Evolutionary conservation across 2,329 filamentous ascomycete genomes (phyloP).

Genomic region (Phaeosphaeriaceae sp.): DNA sequence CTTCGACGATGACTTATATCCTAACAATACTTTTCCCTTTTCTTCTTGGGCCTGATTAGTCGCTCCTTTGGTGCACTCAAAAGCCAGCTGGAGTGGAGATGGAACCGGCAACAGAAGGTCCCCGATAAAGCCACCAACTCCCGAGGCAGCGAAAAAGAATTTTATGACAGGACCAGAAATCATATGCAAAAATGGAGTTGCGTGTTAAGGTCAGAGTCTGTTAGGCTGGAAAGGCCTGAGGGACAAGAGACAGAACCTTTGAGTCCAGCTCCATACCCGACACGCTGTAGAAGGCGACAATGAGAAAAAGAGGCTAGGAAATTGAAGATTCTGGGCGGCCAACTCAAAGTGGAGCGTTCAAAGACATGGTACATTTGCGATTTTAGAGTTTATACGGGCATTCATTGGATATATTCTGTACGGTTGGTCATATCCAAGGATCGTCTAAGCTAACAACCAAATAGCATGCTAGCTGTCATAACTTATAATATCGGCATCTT

Average conservation of each 20-base stretch:
- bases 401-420: conserved; percentile 40
- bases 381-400: conserved; percentile 32
- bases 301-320: background rate
- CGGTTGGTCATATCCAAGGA: conserved; percentile 2
- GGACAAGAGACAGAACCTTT: conserved; percentile 26
- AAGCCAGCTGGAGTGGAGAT: conserved; percentile 31
- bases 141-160: conserved; percentile 3
- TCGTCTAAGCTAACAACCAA: background rate
- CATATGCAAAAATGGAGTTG: conserved; percentile 24
- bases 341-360: conserved; percentile 27
- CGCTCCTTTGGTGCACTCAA: conserved; percentile 39
- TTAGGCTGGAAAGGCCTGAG: conserved; percentile 16
- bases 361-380: conserved; percentile 24
- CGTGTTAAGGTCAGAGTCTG: conserved; percentile 5
- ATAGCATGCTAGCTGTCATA: conserved; percentile 42
- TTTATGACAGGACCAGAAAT: background rate
- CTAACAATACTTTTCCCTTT: conserved; percentile 36
- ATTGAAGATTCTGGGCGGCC: conserved; percentile 23
- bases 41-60: conserved; percentile 34
- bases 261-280: conserved; percentile 9
- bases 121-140: background rate
- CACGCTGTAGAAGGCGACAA: conserved; percentile 1
- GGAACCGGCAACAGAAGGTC: conserved; percentile 11
- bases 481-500: conserved; percentile 41
- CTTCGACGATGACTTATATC: conserved; percentile 30